Percentiles rank a stretch among this genome's conserved stretches.
Evolutionary conservation across 805 yeast species (phyloP).

Genomic region (Candida palmyrensis): DNA sequence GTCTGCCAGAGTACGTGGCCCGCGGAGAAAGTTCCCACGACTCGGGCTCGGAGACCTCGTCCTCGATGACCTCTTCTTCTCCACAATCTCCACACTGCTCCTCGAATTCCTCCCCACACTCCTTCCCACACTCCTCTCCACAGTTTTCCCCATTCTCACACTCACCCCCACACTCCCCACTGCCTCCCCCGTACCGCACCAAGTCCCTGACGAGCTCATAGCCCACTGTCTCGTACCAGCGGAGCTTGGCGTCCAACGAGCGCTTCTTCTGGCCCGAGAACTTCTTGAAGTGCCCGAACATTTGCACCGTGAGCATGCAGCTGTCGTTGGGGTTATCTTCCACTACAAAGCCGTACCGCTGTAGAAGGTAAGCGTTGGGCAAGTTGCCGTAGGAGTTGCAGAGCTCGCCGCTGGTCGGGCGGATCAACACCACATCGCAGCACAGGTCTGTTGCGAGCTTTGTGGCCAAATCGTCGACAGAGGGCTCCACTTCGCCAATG

Average conservation of each 20-base stretch:
- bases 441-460: conserved; percentile 44
- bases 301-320: conserved; percentile 53
- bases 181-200: conserved; percentile 7
- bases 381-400: conserved; percentile 78
- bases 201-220: conserved; percentile 31
- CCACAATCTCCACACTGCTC: conserved; percentile 6
- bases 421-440: conserved; percentile 71
- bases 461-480: conserved; percentile 13
- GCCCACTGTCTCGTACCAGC: conserved; percentile 48
- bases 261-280: conserved; percentile 16
- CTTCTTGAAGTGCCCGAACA: conserved; percentile 25
- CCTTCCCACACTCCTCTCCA: conserved; percentile 11
- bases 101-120: conserved; percentile 6
- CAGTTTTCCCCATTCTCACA: conserved; percentile 11
- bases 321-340: conserved; percentile 42
- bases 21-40: conserved; percentile 43
- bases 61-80: conserved; percentile 11
- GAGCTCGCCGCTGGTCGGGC: conserved; percentile 38
- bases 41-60: conserved; percentile 20
- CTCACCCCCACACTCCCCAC: conserved; percentile 14
- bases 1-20: conserved; percentile 37
- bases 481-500: conserved; percentile 9
- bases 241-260: conserved; percentile 32
- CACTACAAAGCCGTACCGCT: conserved; percentile 77
- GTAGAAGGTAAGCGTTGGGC: conserved; percentile 57